phyloP scores from a whole-genome alignment of 176 grass and related monocot species.

The Avena insularis region DNA sequence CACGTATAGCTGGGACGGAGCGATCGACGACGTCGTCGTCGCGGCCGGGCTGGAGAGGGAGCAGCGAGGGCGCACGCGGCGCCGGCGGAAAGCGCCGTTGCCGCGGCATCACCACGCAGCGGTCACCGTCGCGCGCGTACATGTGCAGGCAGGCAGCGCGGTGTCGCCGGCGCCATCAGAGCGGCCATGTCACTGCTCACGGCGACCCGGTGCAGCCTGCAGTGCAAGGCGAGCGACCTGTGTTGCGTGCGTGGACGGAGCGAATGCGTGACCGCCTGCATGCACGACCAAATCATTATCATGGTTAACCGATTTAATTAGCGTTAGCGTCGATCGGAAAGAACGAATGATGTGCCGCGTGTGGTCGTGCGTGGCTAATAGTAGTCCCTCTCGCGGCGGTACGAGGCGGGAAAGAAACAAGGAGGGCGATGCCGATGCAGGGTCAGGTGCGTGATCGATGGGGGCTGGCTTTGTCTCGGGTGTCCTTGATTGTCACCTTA shows the following conservation, averaged over 20 bases:
- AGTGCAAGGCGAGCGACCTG: slow-evolving; percentile 14
- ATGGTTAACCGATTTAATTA: not conserved
- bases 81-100: slow-evolving; percentile 30
- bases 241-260: not conserved
- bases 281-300: not conserved
- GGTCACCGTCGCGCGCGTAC: not conserved
- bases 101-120: not conserved
- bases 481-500: not conserved
- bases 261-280: too few relatives aligned
- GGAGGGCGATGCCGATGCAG: not conserved
- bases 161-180: not conserved
- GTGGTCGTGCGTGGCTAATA: not conserved
- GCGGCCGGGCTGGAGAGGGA: not conserved
- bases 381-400: slow-evolving; percentile 18
- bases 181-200: not conserved
- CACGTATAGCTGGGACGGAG: not conserved
- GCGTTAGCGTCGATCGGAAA: not conserved
- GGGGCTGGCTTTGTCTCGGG: not conserved
- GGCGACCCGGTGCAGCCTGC: not conserved
- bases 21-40: slow-evolving; percentile 4
- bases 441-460: not conserved
- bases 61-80: not conserved
- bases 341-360: too few relatives aligned
- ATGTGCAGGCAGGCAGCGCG: not conserved
- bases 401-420: not conserved